Conservation (phyloP, 225 moss, liverwort and hornwort species). For the Polytrichum commune region DNA sequence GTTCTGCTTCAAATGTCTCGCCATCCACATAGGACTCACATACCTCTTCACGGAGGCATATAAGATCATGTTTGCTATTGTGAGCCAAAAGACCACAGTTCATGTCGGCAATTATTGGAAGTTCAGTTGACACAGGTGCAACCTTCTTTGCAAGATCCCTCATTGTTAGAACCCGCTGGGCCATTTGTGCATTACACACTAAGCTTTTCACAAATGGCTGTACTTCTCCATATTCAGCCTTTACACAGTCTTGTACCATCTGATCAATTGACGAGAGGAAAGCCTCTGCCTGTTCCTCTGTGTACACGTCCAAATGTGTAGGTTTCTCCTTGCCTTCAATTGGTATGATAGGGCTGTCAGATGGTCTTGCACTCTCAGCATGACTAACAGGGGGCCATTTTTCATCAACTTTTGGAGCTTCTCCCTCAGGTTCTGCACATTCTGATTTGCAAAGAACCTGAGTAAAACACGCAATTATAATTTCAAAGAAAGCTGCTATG, state of each 20-base stretch:
- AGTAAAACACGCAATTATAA: too few relatives aligned
- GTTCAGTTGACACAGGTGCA: slow-evolving; percentile 1
- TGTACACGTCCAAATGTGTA: slow-evolving; percentile 11
- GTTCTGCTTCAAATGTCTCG: slow-evolving; percentile 19
- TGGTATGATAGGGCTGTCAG: slow-evolving; percentile 13
- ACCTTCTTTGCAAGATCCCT: slow-evolving; percentile 8
- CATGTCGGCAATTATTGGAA: slow-evolving; percentile 8
- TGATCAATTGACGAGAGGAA: slow-evolving; percentile 40
- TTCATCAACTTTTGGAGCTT: slow-evolving; percentile 1
- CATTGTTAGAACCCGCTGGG: slow-evolving; percentile 29
- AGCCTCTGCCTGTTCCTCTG: slow-evolving; percentile 38
- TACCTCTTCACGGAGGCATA: slow-evolving; percentile 14
- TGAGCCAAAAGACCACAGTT: slow-evolving; percentile 5
- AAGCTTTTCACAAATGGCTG: slow-evolving; percentile 50
- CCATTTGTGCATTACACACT: slow-evolving; percentile 34
- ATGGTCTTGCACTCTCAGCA: slow-evolving; percentile 13
- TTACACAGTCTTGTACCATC: slow-evolving; percentile 44
- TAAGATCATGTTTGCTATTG: slow-evolving; percentile 2
- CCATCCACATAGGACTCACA: slow-evolving; percentile 12
- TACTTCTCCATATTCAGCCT: slow-evolving; percentile 47
- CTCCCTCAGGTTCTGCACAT: slow-evolving; percentile 8
- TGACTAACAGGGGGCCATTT: slow-evolving; percentile 6
- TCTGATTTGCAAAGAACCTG: slow-evolving; percentile 7
- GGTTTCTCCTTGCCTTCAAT: background rate
- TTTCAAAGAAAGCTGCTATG: too few relatives aligned